Evolutionary conservation across 345 rosid genomes (phyloP).

Genomic region (Syzygium jambos): DNA sequence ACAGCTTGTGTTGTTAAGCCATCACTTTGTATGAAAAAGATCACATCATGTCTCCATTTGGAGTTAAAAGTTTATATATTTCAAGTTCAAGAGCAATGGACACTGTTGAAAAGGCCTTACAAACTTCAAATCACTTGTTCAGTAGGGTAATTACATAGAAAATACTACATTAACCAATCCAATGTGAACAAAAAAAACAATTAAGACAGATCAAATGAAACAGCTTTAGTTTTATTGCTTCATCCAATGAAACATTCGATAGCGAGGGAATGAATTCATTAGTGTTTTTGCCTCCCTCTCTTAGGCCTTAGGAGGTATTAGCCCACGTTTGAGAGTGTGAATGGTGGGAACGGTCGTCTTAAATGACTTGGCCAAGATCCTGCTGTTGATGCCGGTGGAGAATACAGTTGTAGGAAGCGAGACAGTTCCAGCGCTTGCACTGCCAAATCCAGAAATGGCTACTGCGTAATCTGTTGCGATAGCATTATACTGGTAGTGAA

Average conservation of each 20-base stretch:
- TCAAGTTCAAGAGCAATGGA: not conserved
- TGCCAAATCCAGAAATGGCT: conserved; percentile 17
- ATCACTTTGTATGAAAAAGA: not conserved
- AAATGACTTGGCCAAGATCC: conserved; percentile 16
- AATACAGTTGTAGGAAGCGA: conserved; percentile 7
- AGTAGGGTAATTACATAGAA: not conserved
- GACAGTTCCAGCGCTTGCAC: conserved; percentile 20
- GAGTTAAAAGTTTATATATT: not conserved
- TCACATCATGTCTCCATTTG: not conserved
- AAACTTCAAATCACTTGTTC: not conserved
- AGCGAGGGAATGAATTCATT: not conserved
- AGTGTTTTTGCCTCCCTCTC: not conserved
- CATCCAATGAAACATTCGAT: not conserved
- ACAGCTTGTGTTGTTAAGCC: not conserved
- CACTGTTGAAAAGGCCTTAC: not conserved
- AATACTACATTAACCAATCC: not conserved
- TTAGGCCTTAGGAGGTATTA: not conserved
- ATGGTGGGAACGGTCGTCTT: conserved; percentile 9
- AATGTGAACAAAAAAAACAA: not conserved
- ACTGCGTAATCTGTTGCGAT: not conserved
- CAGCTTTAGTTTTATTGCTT: not conserved
- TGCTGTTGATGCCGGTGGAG: conserved; percentile 9
- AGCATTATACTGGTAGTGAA: conserved; percentile 16
- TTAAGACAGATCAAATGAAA: not conserved
- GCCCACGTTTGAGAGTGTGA: conserved; percentile 6